phyloP scores from a whole-genome alignment of 2,329 filamentous ascomycete genomes.

The Colletotrichum australisinense region DNA sequence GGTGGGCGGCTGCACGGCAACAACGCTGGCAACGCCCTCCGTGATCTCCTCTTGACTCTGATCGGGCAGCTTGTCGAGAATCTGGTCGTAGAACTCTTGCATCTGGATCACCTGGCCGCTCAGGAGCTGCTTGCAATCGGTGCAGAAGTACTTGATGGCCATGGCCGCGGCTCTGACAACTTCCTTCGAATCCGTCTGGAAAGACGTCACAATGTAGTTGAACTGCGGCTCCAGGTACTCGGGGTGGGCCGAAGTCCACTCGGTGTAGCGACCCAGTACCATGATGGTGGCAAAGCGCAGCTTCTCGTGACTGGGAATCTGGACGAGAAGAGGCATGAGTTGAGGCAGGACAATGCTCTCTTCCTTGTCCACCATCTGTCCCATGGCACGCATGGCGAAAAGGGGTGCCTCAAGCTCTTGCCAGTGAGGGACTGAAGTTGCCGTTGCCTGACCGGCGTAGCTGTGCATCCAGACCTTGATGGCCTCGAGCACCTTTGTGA shows the following conservation, averaged over 20 bases:
- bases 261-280: conserved; percentile 95
- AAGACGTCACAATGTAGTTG: conserved; percentile 94
- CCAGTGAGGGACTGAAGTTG: conserved; percentile 88
- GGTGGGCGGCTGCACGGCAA: conserved; percentile 84
- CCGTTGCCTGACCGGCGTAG: conserved; percentile 80
- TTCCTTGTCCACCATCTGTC: conserved; percentile 92
- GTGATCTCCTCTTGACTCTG: conserved; percentile 95
- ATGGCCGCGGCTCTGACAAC: conserved; percentile 92
- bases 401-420: conserved; percentile 95
- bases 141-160: conserved; percentile 97
- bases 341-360: conserved; percentile 89
- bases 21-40: conserved; percentile 92
- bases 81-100: conserved; percentile 91
- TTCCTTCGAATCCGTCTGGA: conserved; percentile 88
- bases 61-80: conserved; percentile 86
- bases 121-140: conserved; percentile 89
- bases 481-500: conserved; percentile 86
- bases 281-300: conserved; percentile 98
- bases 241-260: conserved; percentile 95
- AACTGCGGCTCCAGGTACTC: conserved; percentile 94
- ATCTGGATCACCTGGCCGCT: conserved; percentile 86
- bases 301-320: conserved; percentile 96
- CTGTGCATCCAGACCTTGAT: conserved; percentile 91
- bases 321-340: conserved; percentile 91
- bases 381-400: conserved; percentile 95